Evolutionary conservation across 179 eudicot species (phyloP).

Genomic region (Silene vulgaris): DNA sequence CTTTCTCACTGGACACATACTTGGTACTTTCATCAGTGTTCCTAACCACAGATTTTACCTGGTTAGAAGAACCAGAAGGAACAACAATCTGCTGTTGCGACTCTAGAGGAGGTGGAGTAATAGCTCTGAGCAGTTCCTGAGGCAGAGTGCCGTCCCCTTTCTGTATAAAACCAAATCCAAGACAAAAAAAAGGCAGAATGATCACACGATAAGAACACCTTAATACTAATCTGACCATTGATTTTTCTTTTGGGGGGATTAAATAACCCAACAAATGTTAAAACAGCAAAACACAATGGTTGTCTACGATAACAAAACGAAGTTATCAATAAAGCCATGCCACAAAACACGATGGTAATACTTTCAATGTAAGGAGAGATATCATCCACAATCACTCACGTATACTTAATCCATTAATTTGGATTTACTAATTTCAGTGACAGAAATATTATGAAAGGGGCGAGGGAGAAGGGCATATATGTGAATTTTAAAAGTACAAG

Average conservation of each 20-base stretch:
- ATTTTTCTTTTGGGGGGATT: neutral
- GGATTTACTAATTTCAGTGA: neutral
- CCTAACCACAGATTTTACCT: constrained; percentile 48
- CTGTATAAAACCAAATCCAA: constrained; percentile 35
- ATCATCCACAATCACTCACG: neutral
- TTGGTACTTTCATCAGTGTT: constrained; percentile 43
- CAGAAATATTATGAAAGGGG: neutral
- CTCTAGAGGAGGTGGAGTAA: constrained; percentile 81
- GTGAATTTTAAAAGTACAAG: neutral
- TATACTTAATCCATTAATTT: neutral
- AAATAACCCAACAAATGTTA: neutral
- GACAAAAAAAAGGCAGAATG: constrained; percentile 11
- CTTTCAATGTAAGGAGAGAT: neutral
- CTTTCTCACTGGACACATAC: constrained; percentile 46
- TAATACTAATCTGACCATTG: neutral
- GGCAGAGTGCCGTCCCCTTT: constrained; percentile 93
- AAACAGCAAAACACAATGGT: constrained; percentile 7
- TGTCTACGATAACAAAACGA: neutral
- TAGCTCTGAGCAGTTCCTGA: constrained; percentile 76
- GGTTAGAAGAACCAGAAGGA: constrained; percentile 41
- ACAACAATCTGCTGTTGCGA: constrained; percentile 45
- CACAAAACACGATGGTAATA: neutral
- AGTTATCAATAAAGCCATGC: too few relatives aligned
- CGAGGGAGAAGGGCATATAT: neutral
- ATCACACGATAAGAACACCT: constrained; percentile 10